Evolutionary conservation across 2,329 filamentous ascomycete species (phyloP), one percentile per base, ranked within the genome.

Genomic region (Aureobasidium musti): DNA sequence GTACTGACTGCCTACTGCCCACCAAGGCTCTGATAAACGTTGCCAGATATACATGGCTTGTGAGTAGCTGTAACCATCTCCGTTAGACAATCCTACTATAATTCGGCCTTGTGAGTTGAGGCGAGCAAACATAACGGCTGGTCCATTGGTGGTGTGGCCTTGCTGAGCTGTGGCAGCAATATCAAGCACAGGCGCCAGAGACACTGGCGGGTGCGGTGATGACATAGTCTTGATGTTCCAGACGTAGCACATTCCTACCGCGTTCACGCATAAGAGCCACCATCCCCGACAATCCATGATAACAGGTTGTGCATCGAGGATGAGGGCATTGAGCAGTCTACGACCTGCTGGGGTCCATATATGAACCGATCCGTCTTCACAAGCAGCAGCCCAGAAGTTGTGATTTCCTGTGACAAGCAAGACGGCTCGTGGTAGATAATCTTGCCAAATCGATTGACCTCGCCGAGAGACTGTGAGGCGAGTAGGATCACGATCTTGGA

Each of bases 1-100:
- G 77, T 99, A 99, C 76, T 99, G 95, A 72, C 91, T 96, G 21
- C 93, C 93, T 0, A 98, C 92, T 0, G 94, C 94, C 92, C 95
- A 99, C 95, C 95, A 99, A 1, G 91, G 86, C 76, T 99, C 96
- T 2, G 92, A 96, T n/a, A 99, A 83, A 11, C 93, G 88, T 77
- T 98, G 94, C 95, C 95, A 99, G 8, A 88, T 86, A 77, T 88
- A 94, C 89, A 99, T 91, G 21, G 85, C 84, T 0, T 90, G 86
- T 1, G 91, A 91, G 78, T 99, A 99, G 63, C 89, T 89, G 78
- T 92, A 99, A 1, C 95, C 95, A 72, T 99, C 94, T 23, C 95
- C 95, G 72, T 97, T 98, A 28, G 90, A 95, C 67, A 99, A 83
- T 0, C 92, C 95, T n/a, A 98, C 86, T 28, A 98, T 84, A 23